Base-by-base conservation (phyloP, 805 yeast species). In the Pichia eremophila region DNA sequence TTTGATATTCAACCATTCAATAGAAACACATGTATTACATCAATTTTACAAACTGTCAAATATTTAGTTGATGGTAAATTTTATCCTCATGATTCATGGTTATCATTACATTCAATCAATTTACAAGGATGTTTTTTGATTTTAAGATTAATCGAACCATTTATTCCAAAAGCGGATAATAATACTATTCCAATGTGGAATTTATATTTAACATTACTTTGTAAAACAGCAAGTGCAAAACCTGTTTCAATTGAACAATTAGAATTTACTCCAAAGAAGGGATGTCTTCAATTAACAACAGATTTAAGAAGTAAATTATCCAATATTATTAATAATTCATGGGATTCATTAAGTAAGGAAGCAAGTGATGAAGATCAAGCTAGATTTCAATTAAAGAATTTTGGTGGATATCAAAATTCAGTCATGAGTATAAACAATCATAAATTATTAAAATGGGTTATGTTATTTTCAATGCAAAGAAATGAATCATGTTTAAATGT, bases 291-390 rank as follows among this genome's bases (percentile, higher is more conserved):
- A 46, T 76, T 86, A 40, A 73, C 86, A 0, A 81, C 80, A 11
- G 80, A 77, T 56, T 65, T 85, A 52, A 73, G 95, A 52, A 71
- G 72, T 12, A 68, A 83, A 51, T 73, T 82, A 40, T 78, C 88
- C 0, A 54, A 52, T 14, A 62, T 85, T 40, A 55, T 87, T 12
- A 69, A 72, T 47, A 74, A 71, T 46, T 72, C 78, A n/a, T 88
- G 96, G 96, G 81, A 81, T 51, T 67, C 74, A 12, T 69, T 88
- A 44, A 93, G 88, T 18, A 74, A 81, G 78, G 77, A 75, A 12
- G 73, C 80, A 3, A 62, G 74, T 25, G 71, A 72, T 18, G 81
- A 75, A 31, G 84, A 79, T 53, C 58, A 67, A 29, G 64, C 59
- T 4, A 65, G 86, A 51, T 86, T 83, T 65, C 82, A 80, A 44